These are phyloP conservation scores for Neurospora sp. DNA, from an alignment of 495 filamentous ascomycete species.

Conservation along the genomic window DNA sequence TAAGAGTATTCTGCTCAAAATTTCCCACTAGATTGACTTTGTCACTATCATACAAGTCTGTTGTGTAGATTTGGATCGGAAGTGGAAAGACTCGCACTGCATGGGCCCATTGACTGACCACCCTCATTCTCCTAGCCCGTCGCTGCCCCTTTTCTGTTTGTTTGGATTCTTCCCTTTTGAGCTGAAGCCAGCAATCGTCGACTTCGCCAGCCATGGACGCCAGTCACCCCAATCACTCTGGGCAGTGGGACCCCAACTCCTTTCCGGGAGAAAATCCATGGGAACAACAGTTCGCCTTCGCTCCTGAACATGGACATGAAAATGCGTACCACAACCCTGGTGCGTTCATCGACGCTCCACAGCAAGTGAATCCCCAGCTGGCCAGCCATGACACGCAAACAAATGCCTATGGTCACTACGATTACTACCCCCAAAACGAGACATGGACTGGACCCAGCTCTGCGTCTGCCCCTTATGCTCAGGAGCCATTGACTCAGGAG, in stretches of 20 bases:
- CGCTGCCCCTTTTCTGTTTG: neutral
- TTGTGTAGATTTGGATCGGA: neutral
- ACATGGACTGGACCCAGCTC: constrained; percentile 12
- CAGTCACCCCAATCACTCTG: constrained; percentile 10
- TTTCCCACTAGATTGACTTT: neutral
- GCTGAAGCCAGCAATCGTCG: neutral
- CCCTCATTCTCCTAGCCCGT: neutral
- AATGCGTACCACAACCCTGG: constrained; percentile 13
- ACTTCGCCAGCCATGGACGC: constrained; percentile 14
- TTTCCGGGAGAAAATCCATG: constrained; percentile 9
- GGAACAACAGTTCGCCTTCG: constrained; percentile 19
- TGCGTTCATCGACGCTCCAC: constrained; percentile 6
- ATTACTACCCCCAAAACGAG: constrained; percentile 10
- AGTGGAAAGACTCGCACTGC: neutral
- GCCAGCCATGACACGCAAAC: constrained; percentile 10
- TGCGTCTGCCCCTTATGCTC: constrained; percentile 8
- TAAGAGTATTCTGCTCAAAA: neutral
- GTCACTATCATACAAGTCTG: neutral
- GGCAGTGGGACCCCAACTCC: constrained; percentile 16
- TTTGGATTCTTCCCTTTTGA: neutral
- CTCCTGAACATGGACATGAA: constrained; percentile 7
- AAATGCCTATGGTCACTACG: constrained; percentile 9
- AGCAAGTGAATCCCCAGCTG: constrained; percentile 14
- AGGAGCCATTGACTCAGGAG: constrained; percentile 2
- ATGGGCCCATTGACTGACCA: neutral